Evolutionary conservation across 1,284 basidiomycete genomes (phyloP), one percentile per base, ranked within the genome.

Genomic region (Pseudozyma pruni): DNA sequence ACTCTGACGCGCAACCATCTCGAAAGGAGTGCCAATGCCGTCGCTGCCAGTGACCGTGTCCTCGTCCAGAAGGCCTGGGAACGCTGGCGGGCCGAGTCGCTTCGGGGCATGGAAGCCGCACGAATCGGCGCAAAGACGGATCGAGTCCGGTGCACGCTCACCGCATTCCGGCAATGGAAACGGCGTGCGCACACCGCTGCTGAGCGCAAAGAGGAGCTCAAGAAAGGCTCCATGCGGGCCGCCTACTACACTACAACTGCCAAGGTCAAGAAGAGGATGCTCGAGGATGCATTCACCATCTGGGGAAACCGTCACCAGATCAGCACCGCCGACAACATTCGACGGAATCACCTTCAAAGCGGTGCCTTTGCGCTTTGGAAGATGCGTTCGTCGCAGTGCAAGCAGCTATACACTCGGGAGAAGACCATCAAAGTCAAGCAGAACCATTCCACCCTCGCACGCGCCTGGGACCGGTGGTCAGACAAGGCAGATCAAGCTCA

Each of bases 281-380:
- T 52, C 2, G 22, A 23, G 17, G 42, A 59, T 1, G 41, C 62
- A 0, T 61, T 68, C n/a, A 13, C 14, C 3, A 4, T 17, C 1
- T 76, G 74, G 74, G 37, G 55, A 16, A 19, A 42, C 13, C 22
- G 27, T 13, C 37, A 62, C 20, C 29, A 35, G 31, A 37, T 32
- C 6, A 37, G 35, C 14, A 20, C 57, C 17, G 66, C 74, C 8
- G 50, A 60, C 22, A 31, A 27, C 9, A 33, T 76, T 6, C 61
- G 71, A 34, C 44, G 33, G 4, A 48, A 46, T 8, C 72, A 74
- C 38, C 49, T 76, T 13, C 59, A 63, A 14, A 52, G 51, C 6
- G 74, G 72, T 1, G 67, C 72, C 8, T 58, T 76, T 31, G 68
- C 67, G 2, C 37, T 71, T 2, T 76, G 74, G 74, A 61, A 67